Conservation (phyloP, 768 basidiomycete genomes). For the Suillus decipiens region DNA sequence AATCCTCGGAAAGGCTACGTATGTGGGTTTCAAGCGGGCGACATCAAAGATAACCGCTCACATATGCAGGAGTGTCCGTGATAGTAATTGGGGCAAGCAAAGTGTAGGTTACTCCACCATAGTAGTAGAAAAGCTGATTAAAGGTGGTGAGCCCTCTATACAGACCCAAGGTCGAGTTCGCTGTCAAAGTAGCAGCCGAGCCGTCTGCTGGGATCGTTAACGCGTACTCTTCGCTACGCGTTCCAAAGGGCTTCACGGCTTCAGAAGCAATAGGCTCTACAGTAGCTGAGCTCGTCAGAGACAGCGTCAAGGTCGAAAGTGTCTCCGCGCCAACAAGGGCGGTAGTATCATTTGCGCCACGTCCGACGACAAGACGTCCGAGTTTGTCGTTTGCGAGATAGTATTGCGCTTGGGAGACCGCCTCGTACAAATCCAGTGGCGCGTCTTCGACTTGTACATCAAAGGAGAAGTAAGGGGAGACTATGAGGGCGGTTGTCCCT, state of each 20-base stretch:
- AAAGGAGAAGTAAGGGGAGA: slow-evolving; percentile 30
- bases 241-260: slow-evolving; percentile 34
- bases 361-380: slow-evolving; percentile 42
- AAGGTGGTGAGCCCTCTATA: slow-evolving; percentile 59
- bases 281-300: slow-evolving; percentile 20
- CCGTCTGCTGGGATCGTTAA: slow-evolving; percentile 42
- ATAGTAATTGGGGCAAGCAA: slow-evolving; percentile 43
- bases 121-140: slow-evolving; percentile 51
- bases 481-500: slow-evolving; percentile 27
- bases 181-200: slow-evolving; percentile 36
- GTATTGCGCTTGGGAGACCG: slow-evolving; percentile 31
- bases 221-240: slow-evolving; percentile 46
- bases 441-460: slow-evolving; percentile 25
- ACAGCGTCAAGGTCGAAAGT: slow-evolving; percentile 30
- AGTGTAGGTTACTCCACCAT: slow-evolving; percentile 36
- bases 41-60: slow-evolving; percentile 21
- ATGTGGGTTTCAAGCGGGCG: background rate
- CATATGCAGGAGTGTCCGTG: slow-evolving; percentile 49
- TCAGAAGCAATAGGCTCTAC: slow-evolving; percentile 37
- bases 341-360: slow-evolving; percentile 34
- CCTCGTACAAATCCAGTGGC: slow-evolving; percentile 36
- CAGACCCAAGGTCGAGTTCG: slow-evolving; percentile 51
- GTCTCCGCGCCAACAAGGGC: slow-evolving; percentile 27
- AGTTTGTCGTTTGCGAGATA: slow-evolving; percentile 39
- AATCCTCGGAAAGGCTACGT: slow-evolving; percentile 42